Evolutionary conservation across 164 flowering plant species (phyloP).

Genomic region (Pachysandra terminalis): DNA sequence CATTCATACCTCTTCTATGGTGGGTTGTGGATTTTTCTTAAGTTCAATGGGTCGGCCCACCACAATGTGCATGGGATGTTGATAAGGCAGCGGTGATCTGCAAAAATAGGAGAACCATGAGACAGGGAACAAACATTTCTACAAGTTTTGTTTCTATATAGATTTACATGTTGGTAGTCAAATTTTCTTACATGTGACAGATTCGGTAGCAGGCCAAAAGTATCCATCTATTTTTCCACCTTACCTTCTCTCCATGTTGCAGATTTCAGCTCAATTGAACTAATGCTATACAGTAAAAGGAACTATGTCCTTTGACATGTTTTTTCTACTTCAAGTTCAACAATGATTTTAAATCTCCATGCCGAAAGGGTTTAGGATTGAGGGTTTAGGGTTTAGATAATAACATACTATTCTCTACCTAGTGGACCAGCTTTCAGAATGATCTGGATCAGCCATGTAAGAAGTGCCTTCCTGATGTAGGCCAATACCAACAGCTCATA

Average conservation of each 20-base stretch:
- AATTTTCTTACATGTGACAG: not conserved
- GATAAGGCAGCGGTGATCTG: constrained; percentile 70
- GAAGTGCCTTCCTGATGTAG: not conserved
- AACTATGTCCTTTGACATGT: not conserved
- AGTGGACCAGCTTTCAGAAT: not conserved
- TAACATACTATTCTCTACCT: not conserved
- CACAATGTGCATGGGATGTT: constrained; percentile 72
- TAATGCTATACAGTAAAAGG: too few species aligned
- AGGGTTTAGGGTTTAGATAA: too few species aligned
- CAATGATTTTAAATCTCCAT: too few species aligned
- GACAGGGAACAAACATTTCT: not conserved
- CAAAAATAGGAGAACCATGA: constrained; percentile 9
- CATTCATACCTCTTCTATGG: constrained; percentile 65
- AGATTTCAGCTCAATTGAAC: too few species aligned
- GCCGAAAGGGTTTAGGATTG: too few species aligned
- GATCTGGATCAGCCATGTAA: not conserved
- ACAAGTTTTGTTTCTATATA: too few species aligned
- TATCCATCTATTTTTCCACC: too few species aligned
- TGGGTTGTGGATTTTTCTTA: constrained; percentile 61
- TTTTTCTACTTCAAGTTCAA: not conserved
- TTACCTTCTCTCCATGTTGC: too few species aligned
- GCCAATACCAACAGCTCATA: not conserved
- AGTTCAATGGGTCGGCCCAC: constrained; percentile 79
- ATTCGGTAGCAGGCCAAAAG: not conserved
- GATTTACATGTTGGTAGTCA: not conserved